Conservation (phyloP, 805 yeast genomes). For the Metschnikowia kofuensis region DNA sequence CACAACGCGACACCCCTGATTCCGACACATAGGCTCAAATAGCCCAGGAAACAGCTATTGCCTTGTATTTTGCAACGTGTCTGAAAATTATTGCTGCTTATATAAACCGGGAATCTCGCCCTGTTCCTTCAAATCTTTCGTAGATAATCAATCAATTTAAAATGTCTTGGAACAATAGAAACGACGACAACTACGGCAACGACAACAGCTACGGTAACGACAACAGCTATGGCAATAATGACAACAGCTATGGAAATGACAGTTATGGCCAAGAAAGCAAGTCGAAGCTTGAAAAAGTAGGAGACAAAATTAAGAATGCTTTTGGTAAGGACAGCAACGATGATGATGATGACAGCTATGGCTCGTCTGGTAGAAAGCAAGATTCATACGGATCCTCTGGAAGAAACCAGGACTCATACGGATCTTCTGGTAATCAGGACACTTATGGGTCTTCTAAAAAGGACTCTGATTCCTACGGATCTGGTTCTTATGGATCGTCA, state of each 20-base stretch:
- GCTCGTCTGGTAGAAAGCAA: conserved; percentile 18
- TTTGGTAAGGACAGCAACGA: conserved; percentile 13
- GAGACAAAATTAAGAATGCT: conserved; percentile 14
- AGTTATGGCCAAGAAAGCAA: conserved; percentile 13
- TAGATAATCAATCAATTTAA: not conserved
- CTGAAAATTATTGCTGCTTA: not conserved
- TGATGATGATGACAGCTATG: conserved; percentile 20
- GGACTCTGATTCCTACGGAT: not conserved
- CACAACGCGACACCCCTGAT: not conserved
- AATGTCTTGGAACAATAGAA: conserved; percentile 11
- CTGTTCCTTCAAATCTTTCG: no score
- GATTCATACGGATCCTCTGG: conserved; percentile 23
- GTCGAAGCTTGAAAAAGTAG: conserved; percentile 5
- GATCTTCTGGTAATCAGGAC: conserved; percentile 19
- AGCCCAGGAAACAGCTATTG: not conserved
- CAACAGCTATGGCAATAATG: not conserved
- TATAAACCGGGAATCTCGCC: no score
- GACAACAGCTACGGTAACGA: not conserved
- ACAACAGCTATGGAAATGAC: conserved; percentile 2
- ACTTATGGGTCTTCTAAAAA: conserved; percentile 25
- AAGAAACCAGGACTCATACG: conserved; percentile 18
- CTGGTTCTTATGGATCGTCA: conserved; percentile 24
- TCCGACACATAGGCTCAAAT: not conserved
- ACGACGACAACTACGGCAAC: conserved; percentile 7
- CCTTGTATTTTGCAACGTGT: not conserved